phyloP scores from a whole-genome alignment of 2,329 filamentous ascomycete species.

The Phyllosticta paracitricarpa region DNA sequence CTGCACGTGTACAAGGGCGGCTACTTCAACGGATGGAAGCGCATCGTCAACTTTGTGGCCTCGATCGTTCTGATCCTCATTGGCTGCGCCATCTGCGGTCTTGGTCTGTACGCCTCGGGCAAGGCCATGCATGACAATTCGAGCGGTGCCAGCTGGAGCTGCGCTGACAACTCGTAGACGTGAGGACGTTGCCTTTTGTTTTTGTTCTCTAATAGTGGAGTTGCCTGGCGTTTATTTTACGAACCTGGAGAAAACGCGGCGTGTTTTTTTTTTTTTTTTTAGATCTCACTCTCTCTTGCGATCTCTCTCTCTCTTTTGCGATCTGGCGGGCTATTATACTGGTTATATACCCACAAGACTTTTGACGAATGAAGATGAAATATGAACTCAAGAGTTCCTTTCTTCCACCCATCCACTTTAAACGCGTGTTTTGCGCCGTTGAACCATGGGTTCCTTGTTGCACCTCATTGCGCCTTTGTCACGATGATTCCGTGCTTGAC shows the following conservation, averaged over 20 bases:
- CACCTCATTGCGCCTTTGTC: background rate
- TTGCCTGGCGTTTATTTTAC: background rate
- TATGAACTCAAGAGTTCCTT: background rate
- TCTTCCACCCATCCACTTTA: background rate
- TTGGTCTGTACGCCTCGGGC: conserved; percentile 32
- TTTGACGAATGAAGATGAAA: background rate
- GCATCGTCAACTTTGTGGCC: conserved; percentile 21
- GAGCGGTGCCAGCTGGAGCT: conserved; percentile 5
- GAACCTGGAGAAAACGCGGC: background rate
- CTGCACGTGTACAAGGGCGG: conserved; percentile 32
- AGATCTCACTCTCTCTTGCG: background rate
- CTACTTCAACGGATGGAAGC: conserved; percentile 27
- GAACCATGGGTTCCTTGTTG: background rate
- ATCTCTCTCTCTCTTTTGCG: background rate
- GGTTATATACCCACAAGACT: background rate
- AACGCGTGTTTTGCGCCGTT: background rate
- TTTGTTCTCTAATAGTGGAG: no score
- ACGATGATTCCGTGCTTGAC: background rate
- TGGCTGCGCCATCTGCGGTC: conserved; percentile 24
- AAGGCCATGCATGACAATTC: conserved; percentile 2
- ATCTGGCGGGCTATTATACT: background rate
- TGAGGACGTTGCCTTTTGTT: background rate
- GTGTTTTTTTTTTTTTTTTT: background rate
- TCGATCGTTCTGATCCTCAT: conserved; percentile 22
- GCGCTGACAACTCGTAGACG: conserved; percentile 6